phyloP scores from a whole-genome alignment of 192 early-diverging fungal genomes.

The Coemansia sp. region DNA sequence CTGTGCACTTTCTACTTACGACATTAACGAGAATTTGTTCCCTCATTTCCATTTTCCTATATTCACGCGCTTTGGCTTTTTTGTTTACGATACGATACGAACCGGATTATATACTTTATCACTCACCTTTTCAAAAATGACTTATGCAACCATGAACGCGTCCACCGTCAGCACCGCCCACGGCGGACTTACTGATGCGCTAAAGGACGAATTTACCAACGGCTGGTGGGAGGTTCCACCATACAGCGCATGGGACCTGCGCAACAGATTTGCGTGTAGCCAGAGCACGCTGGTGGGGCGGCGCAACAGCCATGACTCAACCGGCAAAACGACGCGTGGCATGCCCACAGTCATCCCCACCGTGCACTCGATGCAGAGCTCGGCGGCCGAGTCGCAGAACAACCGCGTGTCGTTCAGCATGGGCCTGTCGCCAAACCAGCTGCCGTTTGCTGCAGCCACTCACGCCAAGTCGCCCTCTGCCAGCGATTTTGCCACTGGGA shows the following conservation, averaged over 20 bases:
- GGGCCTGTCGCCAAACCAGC: constrained; percentile 9
- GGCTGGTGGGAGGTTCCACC: constrained; percentile 54
- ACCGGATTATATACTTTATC: neutral
- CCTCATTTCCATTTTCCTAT: neutral
- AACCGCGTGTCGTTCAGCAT: constrained; percentile 46
- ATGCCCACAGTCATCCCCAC: constrained; percentile 48
- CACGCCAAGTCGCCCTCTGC: constrained; percentile 7
- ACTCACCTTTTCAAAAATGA: constrained; percentile 15
- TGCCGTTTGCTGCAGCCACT: neutral
- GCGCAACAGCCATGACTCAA: constrained; percentile 31
- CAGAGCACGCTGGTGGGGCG: constrained; percentile 52
- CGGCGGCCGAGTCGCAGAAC: constrained; percentile 25
- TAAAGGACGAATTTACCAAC: constrained; percentile 19
- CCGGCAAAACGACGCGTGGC: constrained; percentile 17
- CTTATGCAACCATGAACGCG: constrained; percentile 16
- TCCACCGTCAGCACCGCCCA: constrained; percentile 31
- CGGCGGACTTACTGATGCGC: constrained; percentile 20
- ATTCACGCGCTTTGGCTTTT: neutral
- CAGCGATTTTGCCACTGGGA: constrained; percentile 46
- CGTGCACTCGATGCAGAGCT: constrained; percentile 43
- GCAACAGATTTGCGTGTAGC: constrained; percentile 55
- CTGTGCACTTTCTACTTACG: neutral
- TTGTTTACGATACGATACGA: no score
- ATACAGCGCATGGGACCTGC: constrained; percentile 50
- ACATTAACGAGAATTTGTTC: neutral